These are phyloP conservation scores for Cryptococcus sp. DNA, from an alignment of 1,284 basidiomycete genomes.

Conservation along the genomic window DNA sequence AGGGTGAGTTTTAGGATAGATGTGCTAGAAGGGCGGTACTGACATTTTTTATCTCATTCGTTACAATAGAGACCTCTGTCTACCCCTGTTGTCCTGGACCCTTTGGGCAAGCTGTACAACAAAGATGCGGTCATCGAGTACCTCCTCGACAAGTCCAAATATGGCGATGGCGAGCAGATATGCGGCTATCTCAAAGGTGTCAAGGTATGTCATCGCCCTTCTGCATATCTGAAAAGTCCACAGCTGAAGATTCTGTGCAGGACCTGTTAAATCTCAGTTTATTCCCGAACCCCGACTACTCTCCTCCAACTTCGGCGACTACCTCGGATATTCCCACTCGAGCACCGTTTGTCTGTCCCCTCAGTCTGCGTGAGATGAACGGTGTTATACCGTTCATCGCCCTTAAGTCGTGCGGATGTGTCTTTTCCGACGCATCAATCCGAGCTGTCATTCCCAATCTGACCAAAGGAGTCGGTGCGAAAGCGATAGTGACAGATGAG, in stretches of 20 bases:
- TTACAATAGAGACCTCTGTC: slow-evolving; percentile 67
- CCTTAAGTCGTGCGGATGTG: slow-evolving; percentile 82
- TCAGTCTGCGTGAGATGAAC: slow-evolving; percentile 90
- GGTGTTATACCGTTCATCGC: slow-evolving; percentile 85
- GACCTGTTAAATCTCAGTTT: slow-evolving; percentile 81
- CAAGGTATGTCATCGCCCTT: slow-evolving; percentile 62
- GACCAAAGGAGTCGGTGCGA: slow-evolving; percentile 22
- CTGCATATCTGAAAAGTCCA: slow-evolving; percentile 1
- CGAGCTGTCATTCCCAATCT: slow-evolving; percentile 44
- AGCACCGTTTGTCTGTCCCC: slow-evolving; percentile 79
- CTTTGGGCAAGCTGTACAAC: slow-evolving; percentile 88
- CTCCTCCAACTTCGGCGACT: slow-evolving; percentile 40
- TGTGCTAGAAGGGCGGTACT: neutral
- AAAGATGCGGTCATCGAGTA: slow-evolving; percentile 88
- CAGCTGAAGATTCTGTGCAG: slow-evolving; percentile 50
- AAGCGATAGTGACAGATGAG: slow-evolving; percentile 12
- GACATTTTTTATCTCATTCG: neutral
- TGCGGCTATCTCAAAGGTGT: slow-evolving; percentile 83
- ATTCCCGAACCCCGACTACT: slow-evolving; percentile 65
- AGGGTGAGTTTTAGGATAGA: slow-evolving; percentile 62
- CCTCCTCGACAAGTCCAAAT: slow-evolving; percentile 72
- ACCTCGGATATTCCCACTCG: slow-evolving; percentile 54
- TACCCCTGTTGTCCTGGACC: slow-evolving; percentile 83
- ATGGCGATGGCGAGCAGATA: slow-evolving; percentile 77
- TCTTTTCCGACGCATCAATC: slow-evolving; percentile 45